These are phyloP conservation scores for Hyaloscypha finlandica DNA, from an alignment of 495 filamentous ascomycete species.

Conservation along the genomic window DNA sequence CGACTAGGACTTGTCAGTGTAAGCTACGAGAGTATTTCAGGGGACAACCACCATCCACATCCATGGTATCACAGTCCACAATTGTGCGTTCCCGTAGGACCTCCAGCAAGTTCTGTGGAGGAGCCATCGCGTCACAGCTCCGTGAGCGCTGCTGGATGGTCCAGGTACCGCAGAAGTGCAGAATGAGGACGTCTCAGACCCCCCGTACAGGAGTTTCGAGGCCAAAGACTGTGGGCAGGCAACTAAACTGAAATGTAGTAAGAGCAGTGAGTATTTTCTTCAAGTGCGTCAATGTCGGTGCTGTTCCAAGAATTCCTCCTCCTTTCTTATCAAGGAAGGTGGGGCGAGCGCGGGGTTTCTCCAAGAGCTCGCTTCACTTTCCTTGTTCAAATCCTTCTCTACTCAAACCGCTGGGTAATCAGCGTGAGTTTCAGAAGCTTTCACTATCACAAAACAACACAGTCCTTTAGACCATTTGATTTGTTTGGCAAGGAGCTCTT, in stretches of 20 bases:
- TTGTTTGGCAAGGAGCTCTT: background rate
- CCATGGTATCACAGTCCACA: constrained; percentile 64
- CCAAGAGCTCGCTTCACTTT: background rate
- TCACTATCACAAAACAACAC: background rate
- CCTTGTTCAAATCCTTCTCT: background rate
- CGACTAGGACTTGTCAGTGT: constrained; percentile 42
- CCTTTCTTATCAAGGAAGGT: constrained; percentile 8
- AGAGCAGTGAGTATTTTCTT: background rate
- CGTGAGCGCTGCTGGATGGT: constrained; percentile 2
- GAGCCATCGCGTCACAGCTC: constrained; percentile 31
- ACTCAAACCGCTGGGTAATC: too few relatives aligned
- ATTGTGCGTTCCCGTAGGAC: constrained; percentile 48
- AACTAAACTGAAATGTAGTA: background rate
- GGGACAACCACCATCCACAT: constrained; percentile 48
- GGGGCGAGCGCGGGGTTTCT: constrained; percentile 1
- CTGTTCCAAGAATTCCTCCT: background rate
- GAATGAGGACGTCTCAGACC: background rate
- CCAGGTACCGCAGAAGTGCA: background rate
- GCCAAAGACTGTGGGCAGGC: background rate
- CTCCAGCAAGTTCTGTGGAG: constrained; percentile 33
- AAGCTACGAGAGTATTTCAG: constrained; percentile 1
- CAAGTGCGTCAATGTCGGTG: background rate
- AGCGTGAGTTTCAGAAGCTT: background rate
- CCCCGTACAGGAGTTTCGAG: background rate
- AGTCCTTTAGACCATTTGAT: background rate